A percentile compares a stretch with the other conserved stretches of the same genome.
Conservation (phyloP, 805 yeast genomes). For the Cephaloascus albidus region DNA sequence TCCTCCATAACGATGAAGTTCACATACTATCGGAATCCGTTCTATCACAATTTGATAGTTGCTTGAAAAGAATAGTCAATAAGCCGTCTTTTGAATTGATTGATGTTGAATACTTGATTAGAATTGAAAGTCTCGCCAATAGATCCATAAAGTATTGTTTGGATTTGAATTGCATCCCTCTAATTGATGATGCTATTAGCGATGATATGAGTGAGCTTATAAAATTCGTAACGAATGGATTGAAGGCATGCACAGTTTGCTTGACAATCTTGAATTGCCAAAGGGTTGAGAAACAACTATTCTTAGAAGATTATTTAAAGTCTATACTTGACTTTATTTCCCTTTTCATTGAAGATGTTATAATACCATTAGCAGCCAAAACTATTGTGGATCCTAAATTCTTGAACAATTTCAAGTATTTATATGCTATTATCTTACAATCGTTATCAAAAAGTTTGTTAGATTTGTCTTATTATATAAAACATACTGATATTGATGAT, state of each 20-base stretch:
- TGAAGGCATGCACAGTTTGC: slow-evolving; percentile 24
- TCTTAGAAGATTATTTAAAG: slow-evolving; percentile 32
- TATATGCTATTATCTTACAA: background rate
- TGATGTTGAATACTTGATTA: slow-evolving; percentile 14
- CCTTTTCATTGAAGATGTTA: slow-evolving; percentile 17
- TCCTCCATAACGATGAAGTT: background rate
- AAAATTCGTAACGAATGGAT: slow-evolving; percentile 13
- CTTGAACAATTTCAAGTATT: background rate
- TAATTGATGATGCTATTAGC: slow-evolving; percentile 5
- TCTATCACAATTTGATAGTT: slow-evolving; percentile 10
- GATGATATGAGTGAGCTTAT: slow-evolving; percentile 1
- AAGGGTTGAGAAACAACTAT: slow-evolving; percentile 31
- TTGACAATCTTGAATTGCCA: slow-evolving; percentile 30
- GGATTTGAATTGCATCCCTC: slow-evolving; percentile 10
- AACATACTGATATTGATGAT: slow-evolving; percentile 26
- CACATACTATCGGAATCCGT: slow-evolving; percentile 9
- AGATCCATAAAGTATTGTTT: slow-evolving; percentile 13
- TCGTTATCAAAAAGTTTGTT: slow-evolving; percentile 1
- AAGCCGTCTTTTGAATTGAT: slow-evolving; percentile 5
- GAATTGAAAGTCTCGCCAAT: slow-evolving; percentile 20
- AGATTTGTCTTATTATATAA: slow-evolving; percentile 5
- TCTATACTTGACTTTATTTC: slow-evolving; percentile 30
- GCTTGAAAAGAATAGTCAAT: slow-evolving; percentile 10
- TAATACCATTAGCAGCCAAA: slow-evolving; percentile 9
- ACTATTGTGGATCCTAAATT: background rate